Evolutionary conservation across 1,139 yeast species (phyloP).

Genomic region (Eremothecium sinecaudum): DNA sequence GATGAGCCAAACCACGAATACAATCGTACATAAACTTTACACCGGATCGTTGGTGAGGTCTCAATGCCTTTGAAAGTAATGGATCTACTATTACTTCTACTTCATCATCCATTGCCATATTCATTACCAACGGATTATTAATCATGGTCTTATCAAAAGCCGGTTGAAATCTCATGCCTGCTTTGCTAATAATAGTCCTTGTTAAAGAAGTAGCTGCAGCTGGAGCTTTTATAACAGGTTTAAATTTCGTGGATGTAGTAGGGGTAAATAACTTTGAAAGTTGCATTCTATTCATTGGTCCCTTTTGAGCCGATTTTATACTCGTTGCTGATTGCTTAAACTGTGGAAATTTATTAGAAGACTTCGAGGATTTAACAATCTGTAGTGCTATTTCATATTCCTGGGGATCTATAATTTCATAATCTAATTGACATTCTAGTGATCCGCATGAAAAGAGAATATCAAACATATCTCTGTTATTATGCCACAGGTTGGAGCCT

Average conservation of each 20-base stretch:
- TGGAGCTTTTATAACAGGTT: conserved; percentile 9
- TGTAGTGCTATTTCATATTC: not conserved
- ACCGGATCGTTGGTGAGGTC: conserved; percentile 85
- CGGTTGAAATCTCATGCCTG: conserved; percentile 25
- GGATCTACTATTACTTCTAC: conserved; percentile 70
- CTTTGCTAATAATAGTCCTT: conserved; percentile 6
- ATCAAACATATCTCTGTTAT: conserved; percentile 30
- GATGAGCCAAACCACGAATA: conserved; percentile 49
- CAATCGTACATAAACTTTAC: conserved; percentile 74
- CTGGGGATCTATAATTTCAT: conserved; percentile 28
- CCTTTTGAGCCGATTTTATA: not conserved
- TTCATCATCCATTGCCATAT: conserved; percentile 30
- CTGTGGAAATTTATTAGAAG: not conserved
- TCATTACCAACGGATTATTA: conserved; percentile 40
- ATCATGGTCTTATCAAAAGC: conserved; percentile 35
- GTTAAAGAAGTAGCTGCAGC: conserved; percentile 8
- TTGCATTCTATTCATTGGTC: not conserved
- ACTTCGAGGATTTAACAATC: not conserved
- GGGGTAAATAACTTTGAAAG: conserved; percentile 13
- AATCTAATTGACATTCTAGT: conserved; percentile 46
- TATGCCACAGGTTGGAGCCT: conserved; percentile 18
- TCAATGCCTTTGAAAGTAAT: conserved; percentile 40
- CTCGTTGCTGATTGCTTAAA: not conserved
- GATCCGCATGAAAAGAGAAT: conserved; percentile 41
- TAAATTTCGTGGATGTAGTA: conserved; percentile 15